Evolutionary conservation across 768 basidiomycete species (phyloP).

Genomic region (Serendipita sp.): DNA sequence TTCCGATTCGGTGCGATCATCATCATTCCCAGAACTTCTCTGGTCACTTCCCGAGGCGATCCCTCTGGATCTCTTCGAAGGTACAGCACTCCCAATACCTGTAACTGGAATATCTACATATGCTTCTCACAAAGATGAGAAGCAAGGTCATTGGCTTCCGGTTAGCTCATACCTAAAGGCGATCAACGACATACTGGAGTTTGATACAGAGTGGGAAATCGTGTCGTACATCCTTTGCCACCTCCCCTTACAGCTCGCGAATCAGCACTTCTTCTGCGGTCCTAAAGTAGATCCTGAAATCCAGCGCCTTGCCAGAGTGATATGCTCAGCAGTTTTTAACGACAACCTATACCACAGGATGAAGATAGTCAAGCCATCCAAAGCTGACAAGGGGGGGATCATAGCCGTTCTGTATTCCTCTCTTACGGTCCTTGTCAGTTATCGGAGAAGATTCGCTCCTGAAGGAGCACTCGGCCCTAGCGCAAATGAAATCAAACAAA

Average conservation of each 20-base stretch:
- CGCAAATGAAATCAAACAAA: not conserved
- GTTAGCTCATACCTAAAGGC: conserved; percentile 56
- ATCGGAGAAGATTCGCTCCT: conserved; percentile 29
- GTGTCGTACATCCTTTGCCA: conserved; percentile 84
- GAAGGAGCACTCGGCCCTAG: not conserved
- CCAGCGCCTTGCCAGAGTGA: conserved; percentile 37
- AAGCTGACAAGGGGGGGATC: conserved; percentile 52
- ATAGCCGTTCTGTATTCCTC: conserved; percentile 79
- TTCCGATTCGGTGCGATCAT: too few species aligned
- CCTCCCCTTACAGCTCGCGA: conserved; percentile 76
- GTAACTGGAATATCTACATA: conserved; percentile 22
- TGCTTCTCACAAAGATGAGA: conserved; percentile 13
- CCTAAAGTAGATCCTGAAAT: conserved; percentile 53
- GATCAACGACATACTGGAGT: conserved; percentile 49
- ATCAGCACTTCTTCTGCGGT: conserved; percentile 95
- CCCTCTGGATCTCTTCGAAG: not conserved
- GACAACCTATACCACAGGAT: not conserved
- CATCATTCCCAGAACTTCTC: not conserved
- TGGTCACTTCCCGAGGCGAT: not conserved
- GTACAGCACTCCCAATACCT: not conserved
- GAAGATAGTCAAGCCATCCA: conserved; percentile 18
- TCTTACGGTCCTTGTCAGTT: conserved; percentile 75
- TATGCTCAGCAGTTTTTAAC: conserved; percentile 53
- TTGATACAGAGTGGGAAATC: conserved; percentile 81
- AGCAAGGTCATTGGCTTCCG: conserved; percentile 32